These are phyloP conservation scores for Vigna reflexopilosa DNA, from an alignment of 306 rosid species.

Conservation along the genomic window DNA sequence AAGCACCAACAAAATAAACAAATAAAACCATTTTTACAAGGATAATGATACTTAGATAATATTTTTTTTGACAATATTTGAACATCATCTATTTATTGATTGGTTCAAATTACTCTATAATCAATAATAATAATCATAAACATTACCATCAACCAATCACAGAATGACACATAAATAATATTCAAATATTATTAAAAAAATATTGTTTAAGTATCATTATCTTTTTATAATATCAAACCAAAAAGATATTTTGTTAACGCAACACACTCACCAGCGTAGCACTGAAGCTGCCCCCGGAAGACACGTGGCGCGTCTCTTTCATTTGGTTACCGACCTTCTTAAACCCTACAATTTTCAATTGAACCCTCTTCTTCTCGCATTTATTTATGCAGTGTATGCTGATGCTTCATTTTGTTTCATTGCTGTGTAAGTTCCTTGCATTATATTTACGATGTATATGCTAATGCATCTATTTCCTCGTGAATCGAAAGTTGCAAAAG, in stretches of 20 bases:
- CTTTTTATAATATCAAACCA: no score
- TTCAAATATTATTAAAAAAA: no score
- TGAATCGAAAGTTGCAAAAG: background rate
- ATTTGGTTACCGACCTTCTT: background rate
- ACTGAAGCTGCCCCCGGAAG: background rate
- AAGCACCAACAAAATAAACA: background rate
- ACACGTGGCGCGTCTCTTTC: constrained; percentile 31
- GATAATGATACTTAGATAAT: no score
- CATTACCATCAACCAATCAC: no score
- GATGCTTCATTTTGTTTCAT: background rate
- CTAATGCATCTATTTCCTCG: background rate
- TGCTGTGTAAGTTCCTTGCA: background rate
- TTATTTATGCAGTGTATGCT: background rate
- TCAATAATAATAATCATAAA: no score
- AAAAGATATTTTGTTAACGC: background rate
- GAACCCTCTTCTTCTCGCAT: background rate
- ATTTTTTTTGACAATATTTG: no score
- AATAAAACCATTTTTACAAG: no score
- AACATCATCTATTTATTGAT: no score
- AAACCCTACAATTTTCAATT: background rate
- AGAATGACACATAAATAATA: no score
- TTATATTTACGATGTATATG: background rate
- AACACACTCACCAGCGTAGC: constrained; percentile 8
- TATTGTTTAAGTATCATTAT: no score
- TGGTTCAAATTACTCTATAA: no score